phyloP scores from a whole-genome alignment of 2,329 filamentous ascomycete species.

The Cryoendolithus antarcticus region DNA sequence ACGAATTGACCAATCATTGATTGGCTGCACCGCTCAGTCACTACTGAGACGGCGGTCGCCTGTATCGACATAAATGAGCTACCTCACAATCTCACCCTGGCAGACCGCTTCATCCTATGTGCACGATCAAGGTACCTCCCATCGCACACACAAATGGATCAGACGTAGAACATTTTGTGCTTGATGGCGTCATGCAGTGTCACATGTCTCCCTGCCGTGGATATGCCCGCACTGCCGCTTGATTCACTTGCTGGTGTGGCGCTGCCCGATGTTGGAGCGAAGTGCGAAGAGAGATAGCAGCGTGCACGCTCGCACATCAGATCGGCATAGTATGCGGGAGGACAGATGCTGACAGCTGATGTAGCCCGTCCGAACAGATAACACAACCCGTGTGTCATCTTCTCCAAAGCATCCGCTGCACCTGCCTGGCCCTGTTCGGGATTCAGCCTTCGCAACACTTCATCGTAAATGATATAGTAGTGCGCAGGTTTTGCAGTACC shows the following conservation, averaged over 20 bases:
- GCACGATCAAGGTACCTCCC: too few species aligned
- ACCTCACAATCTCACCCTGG: too few species aligned
- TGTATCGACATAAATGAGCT: not conserved
- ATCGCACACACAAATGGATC: not conserved
- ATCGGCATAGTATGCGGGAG: slow-evolving; percentile 28
- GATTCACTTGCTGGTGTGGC: too few species aligned
- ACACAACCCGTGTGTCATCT: slow-evolving; percentile 15
- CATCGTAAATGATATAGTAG: slow-evolving; percentile 46
- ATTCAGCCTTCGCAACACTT: not conserved
- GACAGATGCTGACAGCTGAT: slow-evolving; percentile 19
- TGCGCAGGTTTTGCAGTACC: slow-evolving; percentile 71
- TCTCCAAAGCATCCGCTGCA: not conserved
- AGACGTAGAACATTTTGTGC: not conserved
- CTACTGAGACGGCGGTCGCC: not conserved
- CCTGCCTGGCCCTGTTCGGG: not conserved
- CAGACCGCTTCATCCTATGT: not conserved
- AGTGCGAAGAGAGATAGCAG: too few species aligned
- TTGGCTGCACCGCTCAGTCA: too few species aligned
- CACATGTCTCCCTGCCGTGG: too few species aligned
- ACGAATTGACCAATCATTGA: too few species aligned
- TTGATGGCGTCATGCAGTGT: not conserved
- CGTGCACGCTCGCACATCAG: slow-evolving; percentile 23
- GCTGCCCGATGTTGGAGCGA: too few species aligned
- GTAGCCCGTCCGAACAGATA: slow-evolving; percentile 22
- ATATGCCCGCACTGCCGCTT: too few species aligned